phyloP scores from a whole-genome alignment of 352 stramenopile species.

The Phytopythium boreale region DNA sequence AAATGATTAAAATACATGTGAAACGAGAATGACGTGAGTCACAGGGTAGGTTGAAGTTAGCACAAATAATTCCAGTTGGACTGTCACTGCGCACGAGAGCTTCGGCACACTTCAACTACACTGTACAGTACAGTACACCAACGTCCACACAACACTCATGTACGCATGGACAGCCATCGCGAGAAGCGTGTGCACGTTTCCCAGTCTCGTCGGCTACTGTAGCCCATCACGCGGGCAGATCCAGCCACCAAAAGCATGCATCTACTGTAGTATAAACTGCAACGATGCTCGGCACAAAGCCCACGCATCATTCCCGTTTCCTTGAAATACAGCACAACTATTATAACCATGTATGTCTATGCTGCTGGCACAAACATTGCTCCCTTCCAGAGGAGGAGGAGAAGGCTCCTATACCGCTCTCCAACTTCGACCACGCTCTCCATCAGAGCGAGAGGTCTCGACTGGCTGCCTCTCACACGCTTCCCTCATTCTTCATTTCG shows the following conservation, averaged over 20 bases:
- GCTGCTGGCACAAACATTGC: neutral
- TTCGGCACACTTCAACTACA: neutral
- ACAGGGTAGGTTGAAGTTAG: neutral
- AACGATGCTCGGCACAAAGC: neutral
- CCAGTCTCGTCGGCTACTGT: too few relatives aligned
- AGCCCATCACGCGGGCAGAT: neutral
- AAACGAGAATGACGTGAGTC: too few relatives aligned
- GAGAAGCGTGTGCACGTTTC: too few relatives aligned
- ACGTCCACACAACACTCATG: too few relatives aligned
- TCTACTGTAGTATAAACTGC: neutral
- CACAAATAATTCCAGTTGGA: neutral
- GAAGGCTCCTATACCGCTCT: too few relatives aligned
- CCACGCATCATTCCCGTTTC: neutral
- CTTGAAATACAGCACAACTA: neutral
- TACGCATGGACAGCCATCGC: too few relatives aligned
- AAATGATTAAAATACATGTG: too few relatives aligned
- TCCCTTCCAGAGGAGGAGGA: neutral
- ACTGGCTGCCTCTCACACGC: neutral
- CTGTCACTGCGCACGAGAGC: neutral
- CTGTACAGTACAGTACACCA: too few relatives aligned
- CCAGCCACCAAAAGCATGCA: neutral
- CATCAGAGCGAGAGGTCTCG: too few relatives aligned
- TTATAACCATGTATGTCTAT: too few relatives aligned
- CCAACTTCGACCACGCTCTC: neutral
- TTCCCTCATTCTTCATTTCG: constrained; percentile 19